Evolutionary conservation across 306 rosid species (phyloP), one percentile per base, ranked within the genome.

Genomic region (Glycine tomentella): DNA sequence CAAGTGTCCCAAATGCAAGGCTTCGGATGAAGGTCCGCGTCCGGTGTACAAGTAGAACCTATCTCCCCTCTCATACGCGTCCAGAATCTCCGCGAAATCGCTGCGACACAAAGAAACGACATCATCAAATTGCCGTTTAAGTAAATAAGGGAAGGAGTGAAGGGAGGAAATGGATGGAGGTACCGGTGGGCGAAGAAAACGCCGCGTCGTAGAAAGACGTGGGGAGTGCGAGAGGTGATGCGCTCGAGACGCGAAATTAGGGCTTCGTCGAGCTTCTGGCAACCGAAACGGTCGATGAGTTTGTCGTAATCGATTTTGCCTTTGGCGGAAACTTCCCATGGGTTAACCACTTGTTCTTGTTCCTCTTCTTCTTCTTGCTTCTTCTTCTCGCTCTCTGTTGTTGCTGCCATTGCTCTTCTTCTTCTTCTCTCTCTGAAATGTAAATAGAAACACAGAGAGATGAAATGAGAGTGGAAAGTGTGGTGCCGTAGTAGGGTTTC

Each of bases 141-240:
- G 36, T 0, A 20, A 61, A 9, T 11, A 7, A 8, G 38, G 0
- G 14, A 62, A 9, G n/a, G 14, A 64, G 3, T 2, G 45, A 38
- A 20, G 12, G 4, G 17, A 1, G 5, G 36, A 4, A 4, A 0
- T 0, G 42, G 20, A 52, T 4, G 2, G 34, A 5, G 4, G 20
- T 33, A 91, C 97, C 98, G 95, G 72, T 95, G 99, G 15, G 99
- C 94, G 56, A 96, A 96, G 89, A 96, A 96, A 85, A 93, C 98
- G 66, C 88, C 92, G 9, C 98, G 99, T 76, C 98, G 92, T 80
- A 92, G 98, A 85, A 96, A 93, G 44, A 90, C 89, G 72, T 93
- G 99, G 11, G 98, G 84, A 13, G 90, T 74, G 5, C 86, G 94
- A 62, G 92, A 84, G 63, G 99, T 96, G 70, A 96, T 89, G 7